Evolutionary conservation across 805 yeast species (phyloP).

Genomic region (Candida vartiovaarae): DNA sequence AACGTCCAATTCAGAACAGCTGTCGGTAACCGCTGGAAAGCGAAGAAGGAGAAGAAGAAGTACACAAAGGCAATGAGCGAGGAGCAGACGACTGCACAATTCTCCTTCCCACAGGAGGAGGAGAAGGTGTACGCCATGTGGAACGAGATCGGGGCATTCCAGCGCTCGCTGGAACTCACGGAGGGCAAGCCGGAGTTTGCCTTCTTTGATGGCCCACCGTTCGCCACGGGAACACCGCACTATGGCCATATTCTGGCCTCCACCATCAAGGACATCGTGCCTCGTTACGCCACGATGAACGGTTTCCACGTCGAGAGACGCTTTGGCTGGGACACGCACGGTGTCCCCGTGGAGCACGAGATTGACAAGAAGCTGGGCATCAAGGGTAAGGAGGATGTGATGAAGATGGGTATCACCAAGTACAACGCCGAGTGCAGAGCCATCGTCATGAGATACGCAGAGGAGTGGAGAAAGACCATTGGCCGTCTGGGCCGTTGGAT

Average conservation of each 20-base stretch:
- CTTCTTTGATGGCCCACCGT: conserved; percentile 98
- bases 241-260: conserved; percentile 97
- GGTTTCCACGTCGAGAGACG: conserved; percentile 95
- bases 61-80: conserved; percentile 27
- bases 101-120: conserved; percentile 86
- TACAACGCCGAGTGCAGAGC: conserved; percentile 93
- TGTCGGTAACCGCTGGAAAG: too few relatives aligned
- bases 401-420: conserved; percentile 88
- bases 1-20: not conserved
- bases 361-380: conserved; percentile 96
- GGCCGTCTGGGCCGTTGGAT: conserved; percentile 98
- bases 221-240: conserved; percentile 99
- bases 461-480: conserved; percentile 89
- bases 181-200: conserved; percentile 83
- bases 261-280: conserved; percentile 94
- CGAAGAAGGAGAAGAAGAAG: not conserved
- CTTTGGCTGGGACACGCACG: conserved; percentile 99
- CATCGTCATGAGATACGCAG: conserved; percentile 96
- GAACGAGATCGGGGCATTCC: conserved; percentile 94
- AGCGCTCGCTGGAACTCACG: conserved; percentile 73
- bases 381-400: conserved; percentile 89
- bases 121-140: conserved; percentile 73
- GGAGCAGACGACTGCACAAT: conserved; percentile 27
- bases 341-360: conserved; percentile 96
- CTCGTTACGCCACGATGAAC: conserved; percentile 96